Base-by-base conservation (phyloP, 345 rosid species). In the Euphorbia pulcherrima region DNA sequence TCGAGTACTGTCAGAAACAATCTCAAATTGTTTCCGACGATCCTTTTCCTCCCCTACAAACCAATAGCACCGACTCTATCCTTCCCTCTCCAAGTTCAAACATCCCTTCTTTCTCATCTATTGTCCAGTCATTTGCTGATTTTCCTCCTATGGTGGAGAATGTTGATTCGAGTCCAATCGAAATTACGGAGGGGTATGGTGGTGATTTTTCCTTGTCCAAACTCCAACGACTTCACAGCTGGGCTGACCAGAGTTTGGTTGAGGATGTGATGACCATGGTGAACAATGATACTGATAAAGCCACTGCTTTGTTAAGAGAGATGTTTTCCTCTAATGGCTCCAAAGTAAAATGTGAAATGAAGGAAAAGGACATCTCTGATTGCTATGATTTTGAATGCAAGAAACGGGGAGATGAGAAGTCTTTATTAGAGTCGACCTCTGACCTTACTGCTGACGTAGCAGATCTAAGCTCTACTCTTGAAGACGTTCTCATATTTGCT, bases 31-130 rank as follows among this genome's bases (percentile, higher is more conserved):
- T 56, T 52, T 76, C 61, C 30, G 74, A 74, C 2, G 97, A 91
- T 64, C 86, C 92, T 30, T 94, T 83, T 77, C 97, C 99, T 3
- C 93, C 95, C 26, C 71, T 94, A 2, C 53, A 86, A 21, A 59
- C 44, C 11, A 35, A 53, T 10, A 53, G 69, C 64, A 51, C 60
- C 10, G 23, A 60, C 71, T 29, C 79, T 11, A 10, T 78, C 12
- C 59, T 18, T 29, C 52, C 78, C 64, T 46, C 62, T 24, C 61
- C 60, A 77, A 78, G 71, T 57, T 64, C 59, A 40, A 13, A 71
- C 24, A 60, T 61, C 62, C 73, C 71, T 72, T 73, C 94, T 64
- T 87, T 86, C 71, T 80, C 92, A 0, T 83, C 88, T 0, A 79
- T 86, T 60, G 76, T 85, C 55, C 74, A 27, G 37, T 81, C 86